A percentile compares a stretch with the other conserved stretches of the same genome.
These are phyloP conservation scores for Encephalitozoon romaleae DNA, from an alignment of 371 early-diverging fungal genomes.

Conservation along the genomic window DNA sequence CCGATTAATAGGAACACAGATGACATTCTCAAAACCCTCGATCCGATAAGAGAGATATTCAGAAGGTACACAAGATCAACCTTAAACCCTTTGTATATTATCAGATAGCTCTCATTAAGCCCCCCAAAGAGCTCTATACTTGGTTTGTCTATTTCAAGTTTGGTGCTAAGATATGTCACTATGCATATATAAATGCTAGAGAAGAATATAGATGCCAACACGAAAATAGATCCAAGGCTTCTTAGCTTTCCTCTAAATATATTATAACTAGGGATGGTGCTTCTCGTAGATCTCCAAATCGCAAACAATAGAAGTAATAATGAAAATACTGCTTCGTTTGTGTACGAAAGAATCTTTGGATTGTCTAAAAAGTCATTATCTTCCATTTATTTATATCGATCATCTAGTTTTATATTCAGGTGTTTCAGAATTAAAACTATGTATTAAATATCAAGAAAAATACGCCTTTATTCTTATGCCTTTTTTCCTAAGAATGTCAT, in stretches of 20 bases:
- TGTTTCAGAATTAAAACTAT: neutral
- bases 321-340: slow-evolving; percentile 21
- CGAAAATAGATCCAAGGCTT: slow-evolving; percentile 23
- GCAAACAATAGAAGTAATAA: slow-evolving; percentile 14
- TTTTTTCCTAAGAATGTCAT: too few species aligned
- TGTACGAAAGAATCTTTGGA: neutral
- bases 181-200: slow-evolving; percentile 1
- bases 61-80: slow-evolving; percentile 8
- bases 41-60: slow-evolving; percentile 5
- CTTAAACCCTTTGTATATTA: neutral
- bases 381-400: neutral
- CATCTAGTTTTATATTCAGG: neutral
- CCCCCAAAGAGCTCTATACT: slow-evolving; percentile 12
- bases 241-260: slow-evolving; percentile 11
- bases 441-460: neutral
- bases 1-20: slow-evolving; percentile 31
- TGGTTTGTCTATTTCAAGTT: slow-evolving; percentile 18
- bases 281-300: slow-evolving; percentile 21
- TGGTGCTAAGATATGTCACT: slow-evolving; percentile 1
- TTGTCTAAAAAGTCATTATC: neutral
- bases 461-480: too few species aligned
- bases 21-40: slow-evolving; percentile 27
- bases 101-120: neutral
- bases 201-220: neutral
- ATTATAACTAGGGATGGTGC: neutral